Conservation (phyloP, 202 grass and related monocot genomes). For the Saccharum hybrid region DNA sequence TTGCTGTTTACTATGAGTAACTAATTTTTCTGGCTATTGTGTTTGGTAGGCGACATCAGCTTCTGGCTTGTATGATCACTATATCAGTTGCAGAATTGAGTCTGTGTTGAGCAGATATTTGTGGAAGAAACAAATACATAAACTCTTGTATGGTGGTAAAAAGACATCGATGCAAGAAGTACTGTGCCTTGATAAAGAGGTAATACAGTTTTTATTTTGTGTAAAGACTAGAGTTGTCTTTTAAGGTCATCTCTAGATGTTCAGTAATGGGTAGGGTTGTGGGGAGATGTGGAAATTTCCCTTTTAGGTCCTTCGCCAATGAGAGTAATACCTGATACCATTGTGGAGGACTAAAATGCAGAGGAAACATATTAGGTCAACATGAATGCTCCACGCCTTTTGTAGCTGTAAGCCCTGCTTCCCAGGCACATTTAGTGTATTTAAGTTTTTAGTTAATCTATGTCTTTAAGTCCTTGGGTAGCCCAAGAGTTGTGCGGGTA, state of each 20-base stretch:
- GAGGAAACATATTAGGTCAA: background rate
- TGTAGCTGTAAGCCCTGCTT: no score
- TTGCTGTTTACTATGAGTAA: slow-evolving; percentile 19
- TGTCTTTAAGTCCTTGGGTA: no score
- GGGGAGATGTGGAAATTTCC: background rate
- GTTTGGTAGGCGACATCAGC: slow-evolving; percentile 67
- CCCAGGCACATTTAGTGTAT: no score
- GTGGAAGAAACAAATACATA: slow-evolving; percentile 78
- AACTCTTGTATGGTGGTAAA: slow-evolving; percentile 58
- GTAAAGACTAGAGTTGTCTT: background rate
- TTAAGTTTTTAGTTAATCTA: no score
- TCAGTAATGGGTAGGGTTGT: background rate
- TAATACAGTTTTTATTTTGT: slow-evolving; percentile 41
- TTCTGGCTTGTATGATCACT: slow-evolving; percentile 70
- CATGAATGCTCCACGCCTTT: background rate
- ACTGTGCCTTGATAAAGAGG: slow-evolving; percentile 68
- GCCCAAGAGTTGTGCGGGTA: no score
- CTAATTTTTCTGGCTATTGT: background rate
- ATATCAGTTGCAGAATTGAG: slow-evolving; percentile 59
- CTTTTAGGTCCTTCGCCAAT: background rate
- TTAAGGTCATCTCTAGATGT: slow-evolving; percentile 34
- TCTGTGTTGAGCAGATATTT: slow-evolving; percentile 61
- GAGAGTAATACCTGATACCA: slow-evolving; percentile 9
- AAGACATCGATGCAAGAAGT: slow-evolving; percentile 68
- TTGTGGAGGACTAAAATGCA: background rate